Evolutionary conservation across 2,329 filamentous ascomycete genomes (phyloP).

Genomic region (Penicillium occitanis): DNA sequence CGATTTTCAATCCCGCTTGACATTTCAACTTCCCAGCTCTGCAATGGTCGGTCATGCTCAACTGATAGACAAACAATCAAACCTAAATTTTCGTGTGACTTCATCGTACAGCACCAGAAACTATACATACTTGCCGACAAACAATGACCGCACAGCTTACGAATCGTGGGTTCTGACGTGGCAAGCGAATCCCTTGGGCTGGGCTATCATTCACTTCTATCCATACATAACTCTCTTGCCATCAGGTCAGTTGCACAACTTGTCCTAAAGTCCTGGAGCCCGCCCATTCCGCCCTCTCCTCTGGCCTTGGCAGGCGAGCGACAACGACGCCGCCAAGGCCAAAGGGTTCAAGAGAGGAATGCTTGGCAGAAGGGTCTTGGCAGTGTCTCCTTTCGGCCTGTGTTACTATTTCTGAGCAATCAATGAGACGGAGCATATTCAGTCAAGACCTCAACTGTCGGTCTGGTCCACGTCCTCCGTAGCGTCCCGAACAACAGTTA

Average conservation of each 20-base stretch:
- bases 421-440: not conserved
- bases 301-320: slow-evolving; percentile 5
- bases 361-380: slow-evolving; percentile 19
- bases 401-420: not conserved
- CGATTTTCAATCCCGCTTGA: not conserved
- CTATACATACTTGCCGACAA: not conserved
- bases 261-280: not conserved
- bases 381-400: slow-evolving; percentile 1
- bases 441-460: not conserved
- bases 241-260: not conserved
- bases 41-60: not conserved
- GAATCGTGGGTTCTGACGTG: not conserved
- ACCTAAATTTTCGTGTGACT: not conserved
- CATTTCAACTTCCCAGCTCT: not conserved
- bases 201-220: not conserved
- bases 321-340: slow-evolving; percentile 13
- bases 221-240: not conserved
- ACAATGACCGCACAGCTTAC: slow-evolving; percentile 3
- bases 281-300: slow-evolving; percentile 16
- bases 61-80: not conserved
- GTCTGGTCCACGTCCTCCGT: not conserved
- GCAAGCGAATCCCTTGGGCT: not conserved
- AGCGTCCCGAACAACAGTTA: not conserved
- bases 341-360: slow-evolving; percentile 18
- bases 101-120: not conserved